Evolutionary conservation across 2,329 filamentous ascomycete genomes (phyloP), one percentile per base, ranked within the genome.

Genomic region (Fusarium avenaceum): DNA sequence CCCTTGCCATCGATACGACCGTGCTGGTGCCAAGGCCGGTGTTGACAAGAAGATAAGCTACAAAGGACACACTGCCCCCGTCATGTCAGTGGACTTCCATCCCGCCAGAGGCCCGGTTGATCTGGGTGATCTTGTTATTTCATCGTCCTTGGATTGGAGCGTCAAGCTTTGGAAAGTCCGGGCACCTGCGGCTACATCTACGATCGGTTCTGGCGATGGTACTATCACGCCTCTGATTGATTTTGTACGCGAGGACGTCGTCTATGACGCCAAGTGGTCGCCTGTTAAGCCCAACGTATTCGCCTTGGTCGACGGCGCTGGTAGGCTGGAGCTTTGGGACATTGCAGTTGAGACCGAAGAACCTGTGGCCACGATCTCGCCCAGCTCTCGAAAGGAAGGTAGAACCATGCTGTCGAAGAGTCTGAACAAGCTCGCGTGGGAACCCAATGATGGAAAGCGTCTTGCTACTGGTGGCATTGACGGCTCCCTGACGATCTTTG

Each of bases 91-190:
- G 14, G 92, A 96, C 77, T 99, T 98, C 82, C 96, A 99, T 76
- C 96, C 96, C 3, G 91, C 93, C 6, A 89, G 92, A 53, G 96
- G 96, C 2, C 94, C 94, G 4, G 90, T 99, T 51, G 96, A 99
- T 79, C 89, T 99, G 7, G 94, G 95, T 28, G 96, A 99, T 75
- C 84, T 99, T 7, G 93, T 98, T 61, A 87, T 99, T 49, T 94
- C 91, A n/a, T 92, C 93, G 6, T 95, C 92, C 43, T 85, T 99
- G 9, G 96, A 99, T 82, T 99, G 96, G 96, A 96, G 91, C 72
- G 94, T 97, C 72, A 97, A 97, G 81, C 84, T 99, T 17, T 99
- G 96, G 96, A 96, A 96, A 79, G 92, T 97, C 15, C 91, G 94
- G 40, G 90, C 93, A 2, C 92, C 92, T 2, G 91, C 91, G 1